Evolutionary conservation across 2,329 filamentous ascomycete genomes (phyloP).

Genomic region (Fusarium liriodendri): DNA sequence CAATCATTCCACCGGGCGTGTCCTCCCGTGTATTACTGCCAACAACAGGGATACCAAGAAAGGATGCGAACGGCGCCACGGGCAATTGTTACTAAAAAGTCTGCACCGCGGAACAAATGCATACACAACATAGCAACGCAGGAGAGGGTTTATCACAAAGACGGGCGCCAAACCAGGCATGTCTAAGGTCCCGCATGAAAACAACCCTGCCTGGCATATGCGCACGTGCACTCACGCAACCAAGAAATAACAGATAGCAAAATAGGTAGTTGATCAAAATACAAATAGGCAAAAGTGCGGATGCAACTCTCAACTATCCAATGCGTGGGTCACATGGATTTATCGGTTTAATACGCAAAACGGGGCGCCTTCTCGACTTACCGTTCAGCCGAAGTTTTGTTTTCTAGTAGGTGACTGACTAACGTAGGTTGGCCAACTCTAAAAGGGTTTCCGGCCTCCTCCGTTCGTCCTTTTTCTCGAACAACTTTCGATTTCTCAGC

Average conservation of each 20-base stretch:
- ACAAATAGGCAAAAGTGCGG: neutral
- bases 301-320: neutral
- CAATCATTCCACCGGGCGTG: no score
- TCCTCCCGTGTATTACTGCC: neutral
- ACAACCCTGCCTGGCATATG: neutral
- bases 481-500: conserved; percentile 14
- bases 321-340: neutral
- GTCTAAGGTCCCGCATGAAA: neutral
- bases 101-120: neutral
- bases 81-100: neutral
- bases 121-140: neutral
- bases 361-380: neutral
- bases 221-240: neutral
- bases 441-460: conserved; percentile 9
- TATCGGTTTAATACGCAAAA: neutral
- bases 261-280: neutral
- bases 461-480: conserved; percentile 37
- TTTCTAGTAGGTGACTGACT: neutral
- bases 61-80: neutral
- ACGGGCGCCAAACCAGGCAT: neutral
- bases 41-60: neutral
- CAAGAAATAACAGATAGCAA: neutral
- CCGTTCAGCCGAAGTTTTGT: neutral
- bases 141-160: neutral
- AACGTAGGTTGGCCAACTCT: neutral